Evolutionary conservation across 345 rosid genomes (phyloP), one percentile per base, ranked within the genome.

Genomic region (Chamaenerion angustifolium): DNA sequence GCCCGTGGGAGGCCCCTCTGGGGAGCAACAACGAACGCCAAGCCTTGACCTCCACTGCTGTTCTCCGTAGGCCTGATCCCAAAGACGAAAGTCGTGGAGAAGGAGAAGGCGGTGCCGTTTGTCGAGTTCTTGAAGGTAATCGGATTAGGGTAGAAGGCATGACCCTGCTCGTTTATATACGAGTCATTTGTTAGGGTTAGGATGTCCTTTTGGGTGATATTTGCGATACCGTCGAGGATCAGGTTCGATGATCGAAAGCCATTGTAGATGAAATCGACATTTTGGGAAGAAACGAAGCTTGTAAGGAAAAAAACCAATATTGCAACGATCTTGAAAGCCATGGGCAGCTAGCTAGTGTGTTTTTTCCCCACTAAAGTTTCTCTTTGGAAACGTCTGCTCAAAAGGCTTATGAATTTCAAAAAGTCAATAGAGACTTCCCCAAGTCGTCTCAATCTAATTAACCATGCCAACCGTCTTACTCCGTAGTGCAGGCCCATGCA

Each of bases 81-180:
- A n/a, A 82, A 86, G 50, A 78, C 63, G 57, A 80, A 82, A 48
- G 76, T 63, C 52, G 83, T 15, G 3, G 85, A 69, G 71, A 81
- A 81, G 47, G 81, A 62, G 61, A 57, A 16, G 48, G 52, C 66
- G 3, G 61, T 40, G 41, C 58, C 57, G 40, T 61, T 57, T 4
- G 68, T 4, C 0, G 80, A 64, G 64, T 64, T 71, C 62, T 73
- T 79, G 77, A 85, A 53, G 11, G 6, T 0, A 14, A 67, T 12
- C 1, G 53, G 66, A 8, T 52, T 10, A 16, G 60, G 65, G 46
- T 70, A 69, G 45, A 85, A 85, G 43, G 78, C 78, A 40, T 82
- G 85, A 4, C 80, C 77, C 0, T 5, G 16, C 46, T 25, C 0
- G 52, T 55, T 9, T 8, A 31, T 31, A 31, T 1, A 27, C n/a